Conservation (phyloP, 306 rosid genomes). For the Hippophae rhamnoides region DNA sequence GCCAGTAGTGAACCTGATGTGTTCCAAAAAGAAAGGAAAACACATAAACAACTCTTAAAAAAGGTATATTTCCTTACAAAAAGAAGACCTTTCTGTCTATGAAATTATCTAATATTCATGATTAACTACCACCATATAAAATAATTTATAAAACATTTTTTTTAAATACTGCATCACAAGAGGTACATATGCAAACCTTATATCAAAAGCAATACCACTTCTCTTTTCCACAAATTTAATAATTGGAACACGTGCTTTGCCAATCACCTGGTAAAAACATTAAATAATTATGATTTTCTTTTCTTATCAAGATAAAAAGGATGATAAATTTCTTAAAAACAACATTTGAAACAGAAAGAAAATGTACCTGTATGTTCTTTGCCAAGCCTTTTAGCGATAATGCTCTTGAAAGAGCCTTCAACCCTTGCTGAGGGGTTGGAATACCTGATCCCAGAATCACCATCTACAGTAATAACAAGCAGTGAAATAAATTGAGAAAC, state of each 20-base stretch:
- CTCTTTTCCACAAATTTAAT: conserved; percentile 75
- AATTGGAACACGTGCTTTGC: conserved; percentile 93
- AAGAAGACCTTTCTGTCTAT: no score
- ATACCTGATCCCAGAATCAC: conserved; percentile 76
- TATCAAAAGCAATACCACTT: conserved; percentile 77
- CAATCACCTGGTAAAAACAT: conserved; percentile 58
- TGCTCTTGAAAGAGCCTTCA: conserved; percentile 85
- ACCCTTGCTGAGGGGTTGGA: conserved; percentile 67
- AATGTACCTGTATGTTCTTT: conserved; percentile 64
- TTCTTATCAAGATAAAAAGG: no score
- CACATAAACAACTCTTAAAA: no score
- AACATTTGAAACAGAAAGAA: neutral
- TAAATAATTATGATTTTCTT: conserved; percentile 7
- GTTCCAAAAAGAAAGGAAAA: no score
- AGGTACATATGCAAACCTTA: conserved; percentile 44
- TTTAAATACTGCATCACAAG: neutral
- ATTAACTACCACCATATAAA: no score
- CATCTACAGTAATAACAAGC: conserved; percentile 40
- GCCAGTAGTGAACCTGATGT: no score
- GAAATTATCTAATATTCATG: no score
- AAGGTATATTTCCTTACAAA: no score
- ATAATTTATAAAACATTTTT: no score
- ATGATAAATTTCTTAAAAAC: no score
- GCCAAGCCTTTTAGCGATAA: conserved; percentile 80
- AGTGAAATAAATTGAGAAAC: neutral